Evolutionary conservation across 352 stramenopile genomes (phyloP), one percentile per base, ranked within the genome.

Genomic region (Blastocystis sp.): DNA sequence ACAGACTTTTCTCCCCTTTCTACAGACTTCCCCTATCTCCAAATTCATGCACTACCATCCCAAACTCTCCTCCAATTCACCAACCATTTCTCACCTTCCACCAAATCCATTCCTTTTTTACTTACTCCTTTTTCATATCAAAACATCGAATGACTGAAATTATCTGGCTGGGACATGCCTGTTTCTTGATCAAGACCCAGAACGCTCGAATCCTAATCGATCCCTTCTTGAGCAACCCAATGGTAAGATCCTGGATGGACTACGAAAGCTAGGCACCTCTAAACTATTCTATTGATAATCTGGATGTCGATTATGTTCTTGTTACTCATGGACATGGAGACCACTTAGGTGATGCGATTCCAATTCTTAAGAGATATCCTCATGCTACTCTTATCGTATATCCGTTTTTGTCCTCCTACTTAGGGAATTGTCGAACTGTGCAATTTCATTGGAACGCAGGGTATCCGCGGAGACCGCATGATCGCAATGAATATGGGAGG

Each of bases 341-440:
- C 47, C 78, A 89, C 24, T 34, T 89, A 16, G 78, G 78, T 59
- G 59, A 76, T 20, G 43, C 78, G 6, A 30, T 76, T 43, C 53
- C 73, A 56, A 45, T 89, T 13, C 55, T 89, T 30, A 54, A 89
- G 62, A 26, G 34, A 30, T 54, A 76, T 20, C 73, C 73, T 13
- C 75, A 89, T 16, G 45, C 78, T 16, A 9, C 13, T 8, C n/a
- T 76, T 26, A 45, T 89, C 20, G 78, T 89, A 89, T 55, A 65
- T 65, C n/a, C 11, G 2, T 26, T 30, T 37, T 54, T 0, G 34
- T 16, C 9, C 1, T 66, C 5, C 9, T 30, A 9, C 20, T 3
- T 85, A 85, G 73, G 53, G 73, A 50, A 85, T 85, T 85, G 73
- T 85, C n/a, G 73, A 85, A 45, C 39, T 85, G n/a, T 85, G 73